These are phyloP conservation scores for Alternaria rosae DNA, from an alignment of 2,329 filamentous ascomycete species.

Conservation along the genomic window DNA sequence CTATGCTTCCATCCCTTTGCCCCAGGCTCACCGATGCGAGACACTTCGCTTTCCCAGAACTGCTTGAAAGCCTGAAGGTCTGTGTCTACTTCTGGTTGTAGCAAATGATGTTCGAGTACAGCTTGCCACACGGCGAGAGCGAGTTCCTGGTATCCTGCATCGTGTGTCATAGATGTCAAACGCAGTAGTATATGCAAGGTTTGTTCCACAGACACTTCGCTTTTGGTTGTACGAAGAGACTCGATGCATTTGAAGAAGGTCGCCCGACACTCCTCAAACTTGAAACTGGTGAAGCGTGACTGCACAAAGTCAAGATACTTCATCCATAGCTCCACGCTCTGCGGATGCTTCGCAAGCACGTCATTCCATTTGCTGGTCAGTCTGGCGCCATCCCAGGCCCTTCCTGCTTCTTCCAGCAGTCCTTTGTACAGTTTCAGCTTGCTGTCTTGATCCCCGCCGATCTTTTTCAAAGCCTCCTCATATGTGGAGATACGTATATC, in stretches of 20 bases:
- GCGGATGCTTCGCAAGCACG: constrained; percentile 63
- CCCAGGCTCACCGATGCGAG: constrained; percentile 76
- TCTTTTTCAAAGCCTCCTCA: constrained; percentile 74
- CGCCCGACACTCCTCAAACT: constrained; percentile 69
- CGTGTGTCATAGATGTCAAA: constrained; percentile 74
- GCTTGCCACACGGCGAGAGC: constrained; percentile 85
- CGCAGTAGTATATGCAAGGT: constrained; percentile 76
- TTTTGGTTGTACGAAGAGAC: constrained; percentile 34
- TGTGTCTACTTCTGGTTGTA: constrained; percentile 62
- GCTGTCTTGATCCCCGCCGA: constrained; percentile 53
- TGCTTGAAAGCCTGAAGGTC: constrained; percentile 61
- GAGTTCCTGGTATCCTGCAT: constrained; percentile 80
- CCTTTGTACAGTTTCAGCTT: constrained; percentile 70
- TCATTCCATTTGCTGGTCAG: constrained; percentile 71
- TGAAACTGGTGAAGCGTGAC: constrained; percentile 70
- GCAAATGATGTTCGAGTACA: constrained; percentile 74
- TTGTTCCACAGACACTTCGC: constrained; percentile 13
- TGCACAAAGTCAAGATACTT: constrained; percentile 76
- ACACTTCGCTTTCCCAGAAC: constrained; percentile 88
- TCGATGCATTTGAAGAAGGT: constrained; percentile 67
- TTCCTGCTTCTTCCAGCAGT: constrained; percentile 76
- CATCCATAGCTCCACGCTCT: constrained; percentile 73
- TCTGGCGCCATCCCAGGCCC: constrained; percentile 73
- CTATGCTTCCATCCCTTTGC: constrained; percentile 75
- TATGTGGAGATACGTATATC: constrained; percentile 83